These are phyloP conservation scores for Nitzschia palea DNA, from an alignment of 108 stramenopile species.

Conservation along the genomic window DNA sequence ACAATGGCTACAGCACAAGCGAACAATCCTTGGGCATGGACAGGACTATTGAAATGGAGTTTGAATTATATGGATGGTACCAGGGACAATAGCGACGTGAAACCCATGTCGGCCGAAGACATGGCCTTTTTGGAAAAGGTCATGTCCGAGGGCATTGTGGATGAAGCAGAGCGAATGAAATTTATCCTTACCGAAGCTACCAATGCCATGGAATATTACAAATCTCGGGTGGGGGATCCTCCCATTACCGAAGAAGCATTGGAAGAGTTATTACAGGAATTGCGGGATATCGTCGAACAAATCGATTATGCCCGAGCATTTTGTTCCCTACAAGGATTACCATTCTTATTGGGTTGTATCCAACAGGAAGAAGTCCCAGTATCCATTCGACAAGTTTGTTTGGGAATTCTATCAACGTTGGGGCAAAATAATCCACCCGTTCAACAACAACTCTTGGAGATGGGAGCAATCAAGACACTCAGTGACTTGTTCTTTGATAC, in stretches of 20 bases:
- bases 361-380: constrained; percentile 44
- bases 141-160: constrained; percentile 84
- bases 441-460: constrained; percentile 69
- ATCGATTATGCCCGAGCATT: constrained; percentile 87
- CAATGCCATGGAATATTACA: constrained; percentile 46
- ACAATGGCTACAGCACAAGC: constrained; percentile 1
- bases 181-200: constrained; percentile 61
- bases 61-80: constrained; percentile 80
- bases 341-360: constrained; percentile 75
- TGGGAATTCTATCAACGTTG: constrained; percentile 69
- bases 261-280: constrained; percentile 71
- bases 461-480: constrained; percentile 60
- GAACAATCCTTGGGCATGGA: constrained; percentile 62
- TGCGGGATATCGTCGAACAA: constrained; percentile 89
- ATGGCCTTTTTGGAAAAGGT: constrained; percentile 78
- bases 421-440: constrained; percentile 84
- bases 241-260: constrained; percentile 50
- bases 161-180: constrained; percentile 83
- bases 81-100: constrained; percentile 28
- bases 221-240: constrained; percentile 14
- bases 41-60: constrained; percentile 85
- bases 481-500: constrained; percentile 17
- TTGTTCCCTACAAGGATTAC: constrained; percentile 66
- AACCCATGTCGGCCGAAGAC: constrained; percentile 76
- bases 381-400: constrained; percentile 49